Base-by-base conservation (phyloP, 2,329 filamentous ascomycete genomes). In the Colletotrichum caudatum region DNA sequence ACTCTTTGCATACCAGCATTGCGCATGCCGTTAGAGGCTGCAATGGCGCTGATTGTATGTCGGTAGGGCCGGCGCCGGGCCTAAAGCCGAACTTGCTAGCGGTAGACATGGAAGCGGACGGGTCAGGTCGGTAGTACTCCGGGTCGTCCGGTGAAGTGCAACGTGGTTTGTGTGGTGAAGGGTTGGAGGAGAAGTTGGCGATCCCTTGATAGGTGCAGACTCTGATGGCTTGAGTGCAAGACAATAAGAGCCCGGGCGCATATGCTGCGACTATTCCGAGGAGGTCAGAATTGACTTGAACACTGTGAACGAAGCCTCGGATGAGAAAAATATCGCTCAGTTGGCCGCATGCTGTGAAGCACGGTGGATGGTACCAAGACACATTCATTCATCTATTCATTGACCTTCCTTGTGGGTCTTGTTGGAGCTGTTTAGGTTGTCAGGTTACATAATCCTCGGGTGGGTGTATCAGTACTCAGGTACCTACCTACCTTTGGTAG, bases 1-100 rank as follows among this genome's bases (percentile, higher is more conserved):
- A 48, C 16, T 29, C 14, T 9, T 39, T 46, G 67, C 73, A 57
- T 66, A 75, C 74, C 57, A 75, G 64, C 59, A 75, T 57, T 11
- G 67, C 73, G 58, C 57, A 67, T 18, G 72, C 71, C 26, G 71
- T 64, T 11, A 58, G 51, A 6, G 65, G 61, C 14, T 65, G 56
- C 33, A 73, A 46, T 48, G 66, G 39, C 46, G 60, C 54, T 18
- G 44, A 20, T 33, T 29, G 16, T 14, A 16, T 50, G 33, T 60
- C 65, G 29, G 46, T 48, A 48, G 48, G 50, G 9, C 66, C 54
- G 33, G 46, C 26, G 39, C 46, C 50, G 56, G 61, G 48, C 16
- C 51, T 51, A 58, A 68, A 58, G 37, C 64, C 64, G 29, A 63
- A 51, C 23, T 23, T 51, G 26, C 26, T 44, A 51, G 41, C 29